These are phyloP conservation scores for Cardamine chenopodiifolia DNA, from an alignment of 345 rosid species.

Conservation along the genomic window DNA sequence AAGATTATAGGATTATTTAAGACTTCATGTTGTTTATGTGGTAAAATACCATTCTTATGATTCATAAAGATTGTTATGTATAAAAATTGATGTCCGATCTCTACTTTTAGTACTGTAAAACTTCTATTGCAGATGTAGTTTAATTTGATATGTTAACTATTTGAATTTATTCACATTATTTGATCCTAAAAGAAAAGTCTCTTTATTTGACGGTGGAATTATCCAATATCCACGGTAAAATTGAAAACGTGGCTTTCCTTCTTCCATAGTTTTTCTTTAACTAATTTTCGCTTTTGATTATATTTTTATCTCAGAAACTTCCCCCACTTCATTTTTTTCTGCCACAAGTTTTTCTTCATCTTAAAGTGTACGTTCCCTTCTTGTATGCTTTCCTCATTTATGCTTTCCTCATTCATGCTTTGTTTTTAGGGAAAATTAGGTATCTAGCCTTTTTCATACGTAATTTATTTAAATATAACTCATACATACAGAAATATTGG, in stretches of 20 bases:
- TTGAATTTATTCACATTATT: not conserved
- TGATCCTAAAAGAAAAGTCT: not conserved
- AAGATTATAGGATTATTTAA: constrained; percentile 17
- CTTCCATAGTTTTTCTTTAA: constrained; percentile 10
- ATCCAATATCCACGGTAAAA: constrained; percentile 8
- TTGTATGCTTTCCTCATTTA: not conserved
- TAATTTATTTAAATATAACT: not conserved
- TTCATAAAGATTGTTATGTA: not conserved
- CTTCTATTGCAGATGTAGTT: not conserved
- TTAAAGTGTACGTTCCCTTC: not conserved
- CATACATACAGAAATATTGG: not conserved
- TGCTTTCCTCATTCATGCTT: not conserved
- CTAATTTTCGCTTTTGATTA: not conserved
- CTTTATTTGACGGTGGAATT: not conserved
- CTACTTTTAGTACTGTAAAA: not conserved
- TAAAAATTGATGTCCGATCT: constrained; percentile 5
- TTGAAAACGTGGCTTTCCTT: not conserved
- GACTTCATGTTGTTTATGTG: constrained; percentile 23
- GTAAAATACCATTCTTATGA: not conserved
- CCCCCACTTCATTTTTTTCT: not conserved
- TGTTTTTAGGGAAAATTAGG: not conserved
- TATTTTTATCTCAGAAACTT: not conserved
- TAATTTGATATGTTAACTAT: not conserved
- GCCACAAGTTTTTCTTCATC: not conserved
- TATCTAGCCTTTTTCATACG: not conserved